These are phyloP conservation scores for Eimeria acervulina DNA, from an alignment of 169 alveolate genomes.

Conservation along the genomic window DNA sequence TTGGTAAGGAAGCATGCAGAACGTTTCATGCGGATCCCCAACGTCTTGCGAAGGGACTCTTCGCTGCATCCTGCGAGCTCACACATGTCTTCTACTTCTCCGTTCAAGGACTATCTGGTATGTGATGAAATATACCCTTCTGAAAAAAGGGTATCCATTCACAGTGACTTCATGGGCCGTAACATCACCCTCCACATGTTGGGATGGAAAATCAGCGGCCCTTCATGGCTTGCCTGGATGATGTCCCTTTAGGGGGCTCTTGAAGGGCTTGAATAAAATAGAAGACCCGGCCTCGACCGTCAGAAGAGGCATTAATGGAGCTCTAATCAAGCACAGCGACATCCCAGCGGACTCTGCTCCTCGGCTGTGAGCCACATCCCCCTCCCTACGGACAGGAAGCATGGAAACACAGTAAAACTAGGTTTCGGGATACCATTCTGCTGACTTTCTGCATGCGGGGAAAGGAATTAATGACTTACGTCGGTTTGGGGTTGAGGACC, in stretches of 20 bases:
- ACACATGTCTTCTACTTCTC: not conserved
- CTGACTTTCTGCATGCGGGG: not conserved
- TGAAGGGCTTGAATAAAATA: slow-evolving; percentile 88
- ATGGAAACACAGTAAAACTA: not conserved
- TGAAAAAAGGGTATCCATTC: not conserved
- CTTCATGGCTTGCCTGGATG: slow-evolving; percentile 86
- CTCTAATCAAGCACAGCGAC: slow-evolving; percentile 88
- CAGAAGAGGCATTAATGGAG: slow-evolving; percentile 89
- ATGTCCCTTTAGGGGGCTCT: slow-evolving; percentile 90
- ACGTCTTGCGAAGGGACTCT: slow-evolving; percentile 89
- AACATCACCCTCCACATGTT: not conserved
- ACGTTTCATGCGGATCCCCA: slow-evolving; percentile 87
- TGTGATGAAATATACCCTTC: not conserved
- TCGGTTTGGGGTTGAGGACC: slow-evolving; percentile 37
- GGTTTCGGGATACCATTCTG: too few relatives aligned
- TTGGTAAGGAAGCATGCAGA: slow-evolving; percentile 82
- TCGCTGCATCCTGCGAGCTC: slow-evolving; percentile 85
- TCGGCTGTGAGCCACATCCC: slow-evolving; percentile 21
- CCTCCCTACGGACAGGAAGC: not conserved
- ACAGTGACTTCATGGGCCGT: not conserved
- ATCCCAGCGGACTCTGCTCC: not conserved
- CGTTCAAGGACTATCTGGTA: not conserved
- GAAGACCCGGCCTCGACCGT: slow-evolving; percentile 89
- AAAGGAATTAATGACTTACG: not conserved
- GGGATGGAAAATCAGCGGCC: not conserved